Conservation (phyloP, 2,329 filamentous ascomycete genomes). For the Metarhizium sp. region DNA sequence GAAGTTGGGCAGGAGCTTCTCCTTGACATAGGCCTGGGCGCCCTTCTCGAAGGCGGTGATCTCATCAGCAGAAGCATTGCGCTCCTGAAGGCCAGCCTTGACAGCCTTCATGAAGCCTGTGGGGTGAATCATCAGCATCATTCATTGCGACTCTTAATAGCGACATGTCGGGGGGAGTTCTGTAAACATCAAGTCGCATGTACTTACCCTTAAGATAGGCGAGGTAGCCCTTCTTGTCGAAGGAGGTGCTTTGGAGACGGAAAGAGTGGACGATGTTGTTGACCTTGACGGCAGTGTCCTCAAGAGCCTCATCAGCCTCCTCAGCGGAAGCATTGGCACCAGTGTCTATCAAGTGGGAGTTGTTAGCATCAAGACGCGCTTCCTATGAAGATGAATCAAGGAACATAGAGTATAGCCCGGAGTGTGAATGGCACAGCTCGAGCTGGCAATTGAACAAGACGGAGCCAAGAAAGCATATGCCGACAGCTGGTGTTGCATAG, state of each 20-base stretch:
- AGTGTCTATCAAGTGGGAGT: conserved; percentile 47
- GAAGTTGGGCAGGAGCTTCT: conserved; percentile 73
- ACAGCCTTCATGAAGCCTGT: conserved; percentile 86
- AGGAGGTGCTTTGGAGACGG: conserved; percentile 67
- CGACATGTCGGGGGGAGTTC: neutral
- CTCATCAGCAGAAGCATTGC: conserved; percentile 51
- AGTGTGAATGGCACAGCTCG: neutral
- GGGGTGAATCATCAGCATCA: neutral
- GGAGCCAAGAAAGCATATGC: neutral
- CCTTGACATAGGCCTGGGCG: conserved; percentile 68
- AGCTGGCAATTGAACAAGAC: too few species aligned
- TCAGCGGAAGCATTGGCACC: conserved; percentile 97
- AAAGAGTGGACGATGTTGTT: conserved; percentile 93
- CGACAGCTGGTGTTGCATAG: neutral
- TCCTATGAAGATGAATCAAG: neutral
- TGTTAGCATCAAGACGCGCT: neutral
- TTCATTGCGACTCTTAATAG: neutral
- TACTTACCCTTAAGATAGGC: conserved; percentile 72
- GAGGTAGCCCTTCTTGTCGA: conserved; percentile 85
- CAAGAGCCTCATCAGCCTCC: conserved; percentile 69
- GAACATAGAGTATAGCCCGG: neutral
- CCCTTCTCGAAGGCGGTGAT: conserved; percentile 73
- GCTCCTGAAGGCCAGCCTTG: conserved; percentile 59
- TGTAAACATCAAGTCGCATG: neutral
- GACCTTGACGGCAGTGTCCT: conserved; percentile 63